Evolutionary conservation across 2,329 filamentous ascomycete genomes (phyloP), one percentile per base, ranked within the genome.

Genomic region (Rutstroemia sp.): DNA sequence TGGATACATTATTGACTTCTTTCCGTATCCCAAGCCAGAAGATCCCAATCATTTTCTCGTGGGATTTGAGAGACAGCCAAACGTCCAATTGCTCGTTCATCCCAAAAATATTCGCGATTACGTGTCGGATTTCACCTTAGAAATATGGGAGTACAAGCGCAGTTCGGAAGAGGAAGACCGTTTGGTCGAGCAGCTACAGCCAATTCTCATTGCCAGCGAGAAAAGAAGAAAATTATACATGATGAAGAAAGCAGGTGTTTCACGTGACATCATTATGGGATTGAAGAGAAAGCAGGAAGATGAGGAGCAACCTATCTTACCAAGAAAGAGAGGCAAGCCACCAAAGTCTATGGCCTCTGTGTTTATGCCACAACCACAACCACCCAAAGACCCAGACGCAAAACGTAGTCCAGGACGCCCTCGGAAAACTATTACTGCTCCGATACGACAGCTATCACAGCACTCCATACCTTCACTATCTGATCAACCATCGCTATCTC

Each of bases 111-210:
- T 83, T 5, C 71, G 79, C 12, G 77, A 85, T 34, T 85, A 83
- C 59, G 81, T 86, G 7, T 83, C 82, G 0, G 77, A 78, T 2
- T 71, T 73, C 10, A 74, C 73, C 9, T 62, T 83, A 3, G 83
- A 86, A 65, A 74, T 81, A 0, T 86, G 77, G 72, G 81, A 84
- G 60, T 76, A 74, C 53, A 66, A 71, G 2, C 69, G 62, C 27
- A 54, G 54, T 5, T 47, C 58, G 4, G 30, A 53, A 18, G 48
- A 47, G 42, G 51, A 60, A 12, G 52, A 51, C 16, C 42, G 53
- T 8, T 44, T 54, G 14, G 50, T 61, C 41, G 50, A 58, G 18
- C 45, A 56, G 18, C 58, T 61, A 8, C 37, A 59, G 37, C 50
- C 56, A 14, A 49, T 42, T 5, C 49, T 58, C 12, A 25, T 48